Evolutionary conservation across 306 rosid genomes (phyloP).

Genomic region (Urtica urens): DNA sequence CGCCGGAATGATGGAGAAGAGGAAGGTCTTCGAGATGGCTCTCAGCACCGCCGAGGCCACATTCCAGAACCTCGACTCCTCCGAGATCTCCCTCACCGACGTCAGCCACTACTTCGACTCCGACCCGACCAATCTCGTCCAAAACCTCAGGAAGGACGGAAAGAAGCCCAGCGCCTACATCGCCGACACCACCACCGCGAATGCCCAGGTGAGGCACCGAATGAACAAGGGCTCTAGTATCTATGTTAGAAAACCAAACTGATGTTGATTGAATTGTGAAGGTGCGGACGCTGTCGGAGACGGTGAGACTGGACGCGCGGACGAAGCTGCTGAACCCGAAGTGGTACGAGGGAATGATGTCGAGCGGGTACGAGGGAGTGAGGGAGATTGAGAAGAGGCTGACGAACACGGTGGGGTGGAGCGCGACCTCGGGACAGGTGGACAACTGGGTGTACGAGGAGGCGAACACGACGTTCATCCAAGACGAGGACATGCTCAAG

Average conservation of each 20-base stretch:
- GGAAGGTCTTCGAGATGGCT: constrained; percentile 96
- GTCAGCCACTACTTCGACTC: constrained; percentile 98
- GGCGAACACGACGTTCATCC: constrained; percentile 88
- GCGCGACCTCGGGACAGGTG: constrained; percentile 98
- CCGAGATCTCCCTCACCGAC: constrained; percentile 95
- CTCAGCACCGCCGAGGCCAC: constrained; percentile 97
- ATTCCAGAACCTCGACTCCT: constrained; percentile 95
- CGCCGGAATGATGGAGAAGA: constrained; percentile 80
- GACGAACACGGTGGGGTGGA: constrained; percentile 96
- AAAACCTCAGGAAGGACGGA: constrained; percentile 86
- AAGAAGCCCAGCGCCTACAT: constrained; percentile 95
- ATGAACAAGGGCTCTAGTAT: too few species aligned
- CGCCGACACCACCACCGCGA: constrained; percentile 98
- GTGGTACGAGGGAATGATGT: constrained; percentile 98
- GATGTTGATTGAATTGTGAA: constrained; percentile 26
- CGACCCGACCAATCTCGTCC: constrained; percentile 94
- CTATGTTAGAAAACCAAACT: too few species aligned
- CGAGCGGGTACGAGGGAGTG: constrained; percentile 89
- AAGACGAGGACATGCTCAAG: constrained; percentile 83
- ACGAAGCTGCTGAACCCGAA: constrained; percentile 92
- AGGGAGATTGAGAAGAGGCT: constrained; percentile 96
- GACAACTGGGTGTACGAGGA: constrained; percentile 99
- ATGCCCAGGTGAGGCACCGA: constrained; percentile 89
- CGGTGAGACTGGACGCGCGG: constrained; percentile 91
- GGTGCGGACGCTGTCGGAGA: constrained; percentile 95